Conservation (phyloP, 176 grass and related monocot genomes). For the Saccharum spontaneum region DNA sequence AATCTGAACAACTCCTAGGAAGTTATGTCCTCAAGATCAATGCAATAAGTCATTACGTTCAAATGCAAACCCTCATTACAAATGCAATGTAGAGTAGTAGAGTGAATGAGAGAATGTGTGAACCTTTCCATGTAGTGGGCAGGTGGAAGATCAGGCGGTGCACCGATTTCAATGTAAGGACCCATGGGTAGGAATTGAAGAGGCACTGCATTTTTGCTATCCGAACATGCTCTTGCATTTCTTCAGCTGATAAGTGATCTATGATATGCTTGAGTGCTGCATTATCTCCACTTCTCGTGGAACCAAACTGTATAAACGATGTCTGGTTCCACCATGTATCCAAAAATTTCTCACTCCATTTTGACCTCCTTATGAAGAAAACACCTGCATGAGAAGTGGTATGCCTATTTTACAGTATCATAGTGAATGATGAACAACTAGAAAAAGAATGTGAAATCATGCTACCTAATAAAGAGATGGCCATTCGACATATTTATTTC, state of each 20-base stretch:
- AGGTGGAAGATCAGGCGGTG: slow-evolving; percentile 52
- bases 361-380: slow-evolving; percentile 75
- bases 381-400: slow-evolving; percentile 42
- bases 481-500: background rate
- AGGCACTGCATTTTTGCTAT: slow-evolving; percentile 79
- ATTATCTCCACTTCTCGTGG: slow-evolving; percentile 86
- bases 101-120: background rate
- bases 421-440: background rate
- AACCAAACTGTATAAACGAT: slow-evolving; percentile 74
- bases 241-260: slow-evolving; percentile 48
- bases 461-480: background rate
- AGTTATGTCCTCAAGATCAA: background rate
- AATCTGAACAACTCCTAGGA: background rate
- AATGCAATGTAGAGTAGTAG: background rate
- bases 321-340: slow-evolving; percentile 89
- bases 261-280: slow-evolving; percentile 65
- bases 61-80: background rate
- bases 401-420: slow-evolving; percentile 16
- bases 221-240: slow-evolving; percentile 52
- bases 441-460: background rate
- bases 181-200: slow-evolving; percentile 96
- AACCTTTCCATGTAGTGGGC: slow-evolving; percentile 75
- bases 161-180: slow-evolving; percentile 47
- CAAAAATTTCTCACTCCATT: slow-evolving; percentile 71
- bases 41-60: background rate